Conservation (phyloP, 192 early-diverging fungal species). For the Rhizophagus prolifer region DNA sequence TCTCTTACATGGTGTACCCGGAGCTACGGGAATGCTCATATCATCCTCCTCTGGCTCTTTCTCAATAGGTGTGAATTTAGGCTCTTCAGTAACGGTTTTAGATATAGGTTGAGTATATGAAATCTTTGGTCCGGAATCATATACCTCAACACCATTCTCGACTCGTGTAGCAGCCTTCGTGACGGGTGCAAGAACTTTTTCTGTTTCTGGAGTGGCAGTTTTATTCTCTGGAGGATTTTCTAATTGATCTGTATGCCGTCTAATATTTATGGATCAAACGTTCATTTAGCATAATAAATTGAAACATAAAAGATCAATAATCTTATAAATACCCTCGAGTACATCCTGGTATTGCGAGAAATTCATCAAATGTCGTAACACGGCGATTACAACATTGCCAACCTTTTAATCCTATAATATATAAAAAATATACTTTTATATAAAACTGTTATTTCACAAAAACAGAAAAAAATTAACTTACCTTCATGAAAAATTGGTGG, state of each 20-base stretch:
- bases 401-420: constrained; percentile 62
- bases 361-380: constrained; percentile 89
- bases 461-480: constrained; percentile 33
- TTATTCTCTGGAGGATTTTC: constrained; percentile 28
- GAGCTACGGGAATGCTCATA: constrained; percentile 62
- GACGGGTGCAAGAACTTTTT: constrained; percentile 21
- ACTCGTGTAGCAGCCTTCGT: constrained; percentile 1
- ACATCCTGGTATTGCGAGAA: constrained; percentile 88
- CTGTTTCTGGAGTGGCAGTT: constrained; percentile 33
- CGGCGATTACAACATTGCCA: constrained; percentile 94
- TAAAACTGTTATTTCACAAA: not conserved
- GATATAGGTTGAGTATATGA: constrained; percentile 33
- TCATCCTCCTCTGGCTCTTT: constrained; percentile 79
- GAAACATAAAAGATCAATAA: not conserved
- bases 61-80: constrained; percentile 48
- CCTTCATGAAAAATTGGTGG: constrained; percentile 97
- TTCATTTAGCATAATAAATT: not conserved
- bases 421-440: not conserved
- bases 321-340: constrained; percentile 32
- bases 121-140: constrained; percentile 34
- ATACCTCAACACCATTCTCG: constrained; percentile 39
- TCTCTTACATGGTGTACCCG: constrained; percentile 82
- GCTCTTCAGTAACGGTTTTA: constrained; percentile 34
- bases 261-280: constrained; percentile 37
- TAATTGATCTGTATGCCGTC: constrained; percentile 59